phyloP scores from a whole-genome alignment of 2,329 filamentous ascomycete species.

The Colletotrichum chrysophilum region DNA sequence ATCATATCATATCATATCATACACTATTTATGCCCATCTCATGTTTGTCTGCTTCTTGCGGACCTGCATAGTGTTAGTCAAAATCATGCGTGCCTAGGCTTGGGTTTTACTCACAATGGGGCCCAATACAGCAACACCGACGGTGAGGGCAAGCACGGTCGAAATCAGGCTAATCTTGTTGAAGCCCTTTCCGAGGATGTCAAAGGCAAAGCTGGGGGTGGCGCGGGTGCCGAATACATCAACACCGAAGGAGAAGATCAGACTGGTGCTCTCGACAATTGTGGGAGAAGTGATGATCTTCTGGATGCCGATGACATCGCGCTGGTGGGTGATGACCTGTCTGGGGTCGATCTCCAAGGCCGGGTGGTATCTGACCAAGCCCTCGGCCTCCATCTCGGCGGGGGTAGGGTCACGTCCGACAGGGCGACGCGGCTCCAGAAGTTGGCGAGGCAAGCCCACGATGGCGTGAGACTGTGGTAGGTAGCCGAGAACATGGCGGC shows the following conservation, averaged over 20 bases:
- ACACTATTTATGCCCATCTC: slow-evolving; percentile 51
- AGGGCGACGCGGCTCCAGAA: slow-evolving; percentile 86
- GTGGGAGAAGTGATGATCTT: slow-evolving; percentile 78
- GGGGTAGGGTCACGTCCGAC: slow-evolving; percentile 83
- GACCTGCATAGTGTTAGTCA: slow-evolving; percentile 49
- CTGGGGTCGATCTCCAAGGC: slow-evolving; percentile 84
- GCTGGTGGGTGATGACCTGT: slow-evolving; percentile 79
- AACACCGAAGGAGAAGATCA: slow-evolving; percentile 86
- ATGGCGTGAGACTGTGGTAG: slow-evolving; percentile 77
- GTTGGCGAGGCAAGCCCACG: slow-evolving; percentile 76
- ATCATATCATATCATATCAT: slow-evolving; percentile 11
- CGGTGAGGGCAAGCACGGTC: slow-evolving; percentile 81
- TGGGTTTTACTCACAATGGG: slow-evolving; percentile 73
- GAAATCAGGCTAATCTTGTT: slow-evolving; percentile 85
- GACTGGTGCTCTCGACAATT: slow-evolving; percentile 86
- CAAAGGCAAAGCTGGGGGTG: slow-evolving; percentile 88
- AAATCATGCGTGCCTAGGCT: background rate
- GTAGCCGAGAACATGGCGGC: slow-evolving; percentile 80
- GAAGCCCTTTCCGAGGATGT: slow-evolving; percentile 91
- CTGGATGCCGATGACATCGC: slow-evolving; percentile 79
- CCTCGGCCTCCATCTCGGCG: slow-evolving; percentile 79
- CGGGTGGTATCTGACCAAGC: slow-evolving; percentile 77
- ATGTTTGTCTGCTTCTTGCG: slow-evolving; percentile 72
- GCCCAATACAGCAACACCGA: slow-evolving; percentile 78
- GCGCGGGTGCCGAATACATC: slow-evolving; percentile 89